Evolutionary conservation across 306 rosid species (phyloP).

Genomic region (Oemleria cerasiformis): DNA sequence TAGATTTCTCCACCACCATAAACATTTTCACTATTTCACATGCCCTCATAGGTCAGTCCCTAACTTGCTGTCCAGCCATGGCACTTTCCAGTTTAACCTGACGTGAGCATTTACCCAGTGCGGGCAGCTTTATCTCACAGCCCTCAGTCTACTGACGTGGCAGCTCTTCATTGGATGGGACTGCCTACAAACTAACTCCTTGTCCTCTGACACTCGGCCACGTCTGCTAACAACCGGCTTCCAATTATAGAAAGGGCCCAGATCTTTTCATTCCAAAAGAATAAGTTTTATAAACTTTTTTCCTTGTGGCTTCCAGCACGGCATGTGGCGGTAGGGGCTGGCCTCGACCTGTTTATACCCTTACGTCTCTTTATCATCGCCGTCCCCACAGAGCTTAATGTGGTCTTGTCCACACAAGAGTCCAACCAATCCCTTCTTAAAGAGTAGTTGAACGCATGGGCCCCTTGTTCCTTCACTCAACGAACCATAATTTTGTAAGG

Average conservation of each 20-base stretch:
- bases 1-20: no score
- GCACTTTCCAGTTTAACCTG: neutral
- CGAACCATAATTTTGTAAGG: neutral
- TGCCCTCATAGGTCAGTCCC: neutral
- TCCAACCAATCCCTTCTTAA: constrained; percentile 10
- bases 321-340: constrained; percentile 39
- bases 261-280: neutral
- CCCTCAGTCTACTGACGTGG: neutral
- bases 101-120: neutral
- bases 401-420: constrained; percentile 36
- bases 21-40: neutral
- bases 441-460: constrained; percentile 24
- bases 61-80: neutral
- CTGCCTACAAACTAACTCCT: neutral
- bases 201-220: neutral
- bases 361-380: constrained; percentile 22
- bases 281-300: neutral
- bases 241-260: neutral
- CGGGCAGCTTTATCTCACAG: neutral
- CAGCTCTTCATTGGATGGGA: neutral
- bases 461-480: neutral
- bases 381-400: constrained; percentile 33
- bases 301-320: constrained; percentile 2
- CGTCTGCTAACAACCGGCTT: neutral
- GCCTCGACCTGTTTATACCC: constrained; percentile 10